Evolutionary conservation across 495 filamentous ascomycete species (phyloP), one percentile per base, ranked within the genome.

Genomic region (Aspergillus sclerotiicarbonarius): DNA sequence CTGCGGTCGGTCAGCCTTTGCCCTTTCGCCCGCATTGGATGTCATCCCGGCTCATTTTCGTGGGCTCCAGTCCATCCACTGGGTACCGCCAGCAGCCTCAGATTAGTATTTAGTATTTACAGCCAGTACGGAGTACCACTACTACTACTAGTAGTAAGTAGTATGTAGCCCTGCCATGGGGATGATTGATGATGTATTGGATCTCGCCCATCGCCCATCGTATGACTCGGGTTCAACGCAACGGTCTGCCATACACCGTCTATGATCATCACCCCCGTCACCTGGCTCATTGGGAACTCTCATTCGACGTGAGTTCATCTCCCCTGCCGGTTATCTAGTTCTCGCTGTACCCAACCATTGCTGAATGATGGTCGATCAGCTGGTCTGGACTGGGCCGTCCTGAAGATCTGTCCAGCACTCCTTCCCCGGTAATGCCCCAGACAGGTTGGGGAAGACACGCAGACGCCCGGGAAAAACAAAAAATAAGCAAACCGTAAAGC

Each of bases 1-100:
- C 45, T 54, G 51, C 5, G 46, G 46, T 30, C 25, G 46, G n/a
- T 25, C 25, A 25, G 8, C 31, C 29, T n/a, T 32, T n/a, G 6
- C 3, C 16, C 45, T 25, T 48, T 47, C 57, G 55, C 51, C 53
- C 57, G 32, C 37, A 39, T 21, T 18, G 57, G 60, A 52, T 50
- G 51, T 56, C 54, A 62, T 64, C 55, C 65, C 65, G 65, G 59
- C 29, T 57, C 54, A 60, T 67, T 67, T 63, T 67, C 64, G 64
- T 67, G 35, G 31, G 25, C 53, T 55, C 54, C 52, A 59, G 51
- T 20, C 16, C 56, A 52, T 35, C 56, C 56, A 53, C 35, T 58
- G 56, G 56, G 44, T 58, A 25, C 25, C 49, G 49, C 31, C 56
- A 15, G 33, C 43, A 54, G 32, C 54, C 54, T 57, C 47, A 50